A percentile compares a stretch with the other conserved stretches of the same genome.
These are phyloP conservation scores for Nicotiana paniculata DNA, from an alignment of 257 asterid genomes.

Conservation along the genomic window DNA sequence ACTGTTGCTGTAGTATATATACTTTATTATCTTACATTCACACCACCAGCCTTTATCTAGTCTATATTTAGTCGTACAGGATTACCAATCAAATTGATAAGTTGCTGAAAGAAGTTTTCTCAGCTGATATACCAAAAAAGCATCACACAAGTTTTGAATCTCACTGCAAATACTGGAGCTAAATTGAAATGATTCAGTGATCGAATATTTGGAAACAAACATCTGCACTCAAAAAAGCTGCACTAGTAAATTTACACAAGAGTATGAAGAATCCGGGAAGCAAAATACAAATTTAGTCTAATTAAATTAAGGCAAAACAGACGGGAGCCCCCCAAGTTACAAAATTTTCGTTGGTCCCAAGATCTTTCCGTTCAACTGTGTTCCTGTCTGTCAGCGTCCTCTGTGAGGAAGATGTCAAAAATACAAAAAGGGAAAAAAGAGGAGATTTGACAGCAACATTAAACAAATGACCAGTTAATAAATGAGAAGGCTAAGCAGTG, in stretches of 20 bases:
- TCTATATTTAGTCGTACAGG: not conserved
- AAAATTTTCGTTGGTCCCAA: slow-evolving; percentile 23
- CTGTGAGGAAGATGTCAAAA: not conserved
- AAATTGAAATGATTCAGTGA: not conserved
- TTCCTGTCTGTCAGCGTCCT: not conserved
- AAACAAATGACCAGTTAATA: slow-evolving; percentile 92
- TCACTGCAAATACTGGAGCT: not conserved
- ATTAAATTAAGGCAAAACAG: slow-evolving; percentile 16
- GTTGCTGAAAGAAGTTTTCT: not conserved
- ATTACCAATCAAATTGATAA: not conserved
- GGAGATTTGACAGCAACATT: slow-evolving; percentile 3
- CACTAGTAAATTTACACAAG: slow-evolving; percentile 31
- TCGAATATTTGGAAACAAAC: not conserved
- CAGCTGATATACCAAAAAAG: no score
- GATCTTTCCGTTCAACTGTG: not conserved
- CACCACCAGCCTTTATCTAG: not conserved
- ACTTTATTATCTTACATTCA: not conserved
- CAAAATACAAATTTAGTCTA: slow-evolving; percentile 13
- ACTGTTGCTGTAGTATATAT: not conserved
- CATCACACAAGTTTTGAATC: not conserved
- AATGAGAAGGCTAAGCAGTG: slow-evolving; percentile 92
- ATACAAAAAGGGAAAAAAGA: not conserved
- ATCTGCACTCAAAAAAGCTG: slow-evolving; percentile 8
- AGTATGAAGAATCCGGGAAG: slow-evolving; percentile 4
- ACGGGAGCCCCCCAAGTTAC: slow-evolving; percentile 20